Evolutionary conservation across 1,284 basidiomycete genomes (phyloP), one percentile per base, ranked within the genome.

Genomic region (Trametes hirsuta): DNA sequence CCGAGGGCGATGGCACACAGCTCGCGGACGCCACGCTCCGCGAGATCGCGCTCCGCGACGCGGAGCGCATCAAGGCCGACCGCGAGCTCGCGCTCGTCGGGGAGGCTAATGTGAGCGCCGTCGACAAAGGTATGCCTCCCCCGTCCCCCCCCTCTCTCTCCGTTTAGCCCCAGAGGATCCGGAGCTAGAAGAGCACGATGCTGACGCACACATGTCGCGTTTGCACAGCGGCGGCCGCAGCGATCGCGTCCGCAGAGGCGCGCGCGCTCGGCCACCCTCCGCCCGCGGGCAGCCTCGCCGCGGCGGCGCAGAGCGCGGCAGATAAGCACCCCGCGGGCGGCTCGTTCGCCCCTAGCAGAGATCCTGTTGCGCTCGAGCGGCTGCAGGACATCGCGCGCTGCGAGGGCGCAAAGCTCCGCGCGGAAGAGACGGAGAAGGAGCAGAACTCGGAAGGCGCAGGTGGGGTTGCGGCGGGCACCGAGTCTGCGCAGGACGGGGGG

Each of bases 191-290:
- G 6, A 18, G 3, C 2, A 9, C 14, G 14, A 3, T 18, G n/a
- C 39, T 40, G 12, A 35, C 9, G 37, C 15, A n/a, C 4, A n/a
- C 1, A 2, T 11, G 5, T 34, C 6, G 11, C 9, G 6, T 35
- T 2, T 4, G 30, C 30, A 11, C 42, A 68, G 69, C 58, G 1
- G 68, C 66, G 21, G 71, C 71, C 1, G 62, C 70, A 21, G 47
- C 37, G 21, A 41, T 65, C 25, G 51, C 49, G 25, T 37, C 53
- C 2, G 60, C 50, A 0, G 71, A 74, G 55, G 69, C 72, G 57
- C 67, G 68, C 47, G 70, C 67, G 9, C 68, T 75, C 0, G 74
- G 73, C 1, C 71, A 75, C 58, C 68, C 69, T 10, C 71, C 75
- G 4, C 74, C 74, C 3, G 59, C 69, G 6, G 70, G 69, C 22